phyloP scores from a whole-genome alignment of 23 red algal species.

The Cyanidioschyzon merolae region DNA sequence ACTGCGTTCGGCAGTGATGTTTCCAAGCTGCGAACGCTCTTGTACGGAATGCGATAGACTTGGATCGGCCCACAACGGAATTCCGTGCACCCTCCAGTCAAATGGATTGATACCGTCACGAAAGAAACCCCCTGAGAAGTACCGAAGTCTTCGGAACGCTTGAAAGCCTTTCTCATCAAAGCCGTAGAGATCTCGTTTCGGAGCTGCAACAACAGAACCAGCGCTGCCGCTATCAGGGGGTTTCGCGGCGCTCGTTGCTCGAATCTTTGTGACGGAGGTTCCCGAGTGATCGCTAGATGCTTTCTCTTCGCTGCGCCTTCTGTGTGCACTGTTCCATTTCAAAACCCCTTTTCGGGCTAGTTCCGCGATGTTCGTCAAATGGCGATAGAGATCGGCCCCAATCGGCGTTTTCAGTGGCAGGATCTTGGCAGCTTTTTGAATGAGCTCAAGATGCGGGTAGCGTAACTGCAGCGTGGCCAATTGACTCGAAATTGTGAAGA shows the following conservation, averaged over 20 bases:
- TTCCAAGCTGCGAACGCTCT: constrained; percentile 15
- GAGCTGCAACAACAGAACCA: background rate
- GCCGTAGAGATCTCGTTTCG: constrained; percentile 37
- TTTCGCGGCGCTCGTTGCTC: background rate
- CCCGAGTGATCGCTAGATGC: background rate
- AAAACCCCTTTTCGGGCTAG: constrained; percentile 18
- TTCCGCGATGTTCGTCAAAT: constrained; percentile 31
- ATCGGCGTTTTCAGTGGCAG: constrained; percentile 19
- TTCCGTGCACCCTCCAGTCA: constrained; percentile 79
- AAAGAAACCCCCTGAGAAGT: constrained; percentile 69
- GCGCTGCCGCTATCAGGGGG: background rate
- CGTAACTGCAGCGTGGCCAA: background rate
- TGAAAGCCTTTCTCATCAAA: constrained; percentile 57
- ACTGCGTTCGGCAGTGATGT: constrained; percentile 23
- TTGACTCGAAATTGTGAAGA: background rate
- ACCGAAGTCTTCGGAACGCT: constrained; percentile 61
- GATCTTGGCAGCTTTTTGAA: background rate
- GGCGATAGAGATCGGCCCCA: constrained; percentile 28
- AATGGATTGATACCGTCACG: constrained; percentile 70
- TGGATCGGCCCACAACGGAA: constrained; percentile 41
- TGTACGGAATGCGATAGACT: too few species aligned
- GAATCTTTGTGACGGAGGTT: background rate
- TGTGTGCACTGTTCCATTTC: background rate
- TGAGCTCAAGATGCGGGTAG: background rate
- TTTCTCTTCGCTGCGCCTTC: background rate